Evolutionary conservation across 1,139 yeast species (phyloP).

Genomic region (Saccharomycopsis crataegensis): DNA sequence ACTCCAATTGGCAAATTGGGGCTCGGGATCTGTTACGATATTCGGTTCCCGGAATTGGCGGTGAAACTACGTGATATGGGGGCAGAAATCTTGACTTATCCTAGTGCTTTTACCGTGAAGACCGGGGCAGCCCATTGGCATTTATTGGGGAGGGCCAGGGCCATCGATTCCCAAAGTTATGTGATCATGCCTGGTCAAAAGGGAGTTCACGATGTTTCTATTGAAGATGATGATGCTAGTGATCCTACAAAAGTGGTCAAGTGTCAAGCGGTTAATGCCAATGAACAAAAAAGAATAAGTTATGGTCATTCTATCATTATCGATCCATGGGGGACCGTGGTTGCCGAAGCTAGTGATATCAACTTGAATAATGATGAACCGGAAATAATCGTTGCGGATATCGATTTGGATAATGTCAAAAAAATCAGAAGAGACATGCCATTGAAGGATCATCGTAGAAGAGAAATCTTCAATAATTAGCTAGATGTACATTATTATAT

Average conservation of each 20-base stretch:
- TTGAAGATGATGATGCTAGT: conserved; percentile 28
- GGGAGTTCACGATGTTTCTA: conserved; percentile 57
- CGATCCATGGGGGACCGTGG: conserved; percentile 84
- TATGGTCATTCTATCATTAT: conserved; percentile 84
- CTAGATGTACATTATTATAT: neutral
- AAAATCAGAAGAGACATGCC: conserved; percentile 65
- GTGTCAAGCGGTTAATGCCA: conserved; percentile 28
- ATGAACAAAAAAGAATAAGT: conserved; percentile 40
- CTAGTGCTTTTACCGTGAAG: conserved; percentile 86
- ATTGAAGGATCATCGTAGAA: conserved; percentile 59
- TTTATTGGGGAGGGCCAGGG: conserved; percentile 68
- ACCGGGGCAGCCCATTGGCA: conserved; percentile 95
- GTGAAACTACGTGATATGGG: conserved; percentile 58
- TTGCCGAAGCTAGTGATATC: conserved; percentile 52
- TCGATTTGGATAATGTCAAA: conserved; percentile 46
- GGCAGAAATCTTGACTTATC: conserved; percentile 72
- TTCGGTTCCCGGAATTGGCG: conserved; percentile 82
- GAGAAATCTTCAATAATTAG: conserved; percentile 37
- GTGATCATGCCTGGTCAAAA: conserved; percentile 90
- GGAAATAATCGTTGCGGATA: conserved; percentile 60
- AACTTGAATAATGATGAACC: conserved; percentile 35
- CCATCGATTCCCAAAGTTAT: conserved; percentile 80
- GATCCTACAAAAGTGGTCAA: conserved; percentile 24
- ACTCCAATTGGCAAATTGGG: conserved; percentile 62
- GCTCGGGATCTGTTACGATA: conserved; percentile 75